A percentile compares a stretch with the other conserved stretches of the same genome.
Conservation (phyloP, 192 early-diverging fungal genomes). For the Chytriomyces sp. region DNA sequence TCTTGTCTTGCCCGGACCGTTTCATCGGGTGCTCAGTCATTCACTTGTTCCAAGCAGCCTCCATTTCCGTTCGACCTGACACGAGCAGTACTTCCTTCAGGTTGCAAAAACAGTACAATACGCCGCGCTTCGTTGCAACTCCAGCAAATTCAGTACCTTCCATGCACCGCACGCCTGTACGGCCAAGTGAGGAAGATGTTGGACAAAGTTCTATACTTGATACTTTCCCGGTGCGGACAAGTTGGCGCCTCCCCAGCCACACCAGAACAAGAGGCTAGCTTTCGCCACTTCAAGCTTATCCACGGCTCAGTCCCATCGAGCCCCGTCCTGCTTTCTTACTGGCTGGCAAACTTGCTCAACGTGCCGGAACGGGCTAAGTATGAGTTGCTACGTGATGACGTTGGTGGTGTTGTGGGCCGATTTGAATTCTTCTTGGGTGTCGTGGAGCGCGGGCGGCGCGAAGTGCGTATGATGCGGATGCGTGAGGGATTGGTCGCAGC, state of each 20-base stretch:
- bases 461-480: not conserved
- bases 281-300: constrained; percentile 5
- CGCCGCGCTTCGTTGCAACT: not conserved
- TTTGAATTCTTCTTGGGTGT: constrained; percentile 11
- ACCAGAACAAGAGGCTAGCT: not conserved
- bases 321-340: not conserved
- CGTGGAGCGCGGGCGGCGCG: not conserved
- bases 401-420: constrained; percentile 13
- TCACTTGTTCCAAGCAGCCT: constrained; percentile 7
- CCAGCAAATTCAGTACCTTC: constrained; percentile 1
- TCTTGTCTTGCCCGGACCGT: constrained; percentile 7
- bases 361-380: constrained; percentile 16
- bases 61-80: constrained; percentile 20
- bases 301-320: constrained; percentile 4
- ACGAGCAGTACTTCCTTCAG: not conserved
- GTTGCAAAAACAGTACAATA: not conserved
- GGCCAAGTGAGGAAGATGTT: not conserved
- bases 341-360: constrained; percentile 9
- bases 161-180: constrained; percentile 2
- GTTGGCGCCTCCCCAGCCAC: too few species aligned
- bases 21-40: not conserved
- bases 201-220: not conserved
- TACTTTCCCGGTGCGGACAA: too few species aligned
- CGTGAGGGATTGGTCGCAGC: not conserved
- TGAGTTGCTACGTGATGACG: constrained; percentile 16